Conservation (phyloP, 257 asterid species). For the Nicotiana sylvestris region DNA sequence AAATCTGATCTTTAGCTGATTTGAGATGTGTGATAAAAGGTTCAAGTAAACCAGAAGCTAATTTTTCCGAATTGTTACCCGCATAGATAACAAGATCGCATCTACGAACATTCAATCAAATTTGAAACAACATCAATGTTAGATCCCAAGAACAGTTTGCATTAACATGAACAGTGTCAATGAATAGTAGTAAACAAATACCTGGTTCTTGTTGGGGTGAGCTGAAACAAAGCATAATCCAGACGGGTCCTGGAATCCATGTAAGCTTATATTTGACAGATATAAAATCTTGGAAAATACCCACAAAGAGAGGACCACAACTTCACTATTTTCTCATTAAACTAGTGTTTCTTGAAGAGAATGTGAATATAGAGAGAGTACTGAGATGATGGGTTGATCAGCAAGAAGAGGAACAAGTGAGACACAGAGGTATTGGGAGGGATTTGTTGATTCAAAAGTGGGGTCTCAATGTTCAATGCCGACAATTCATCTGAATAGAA, state of each 20-base stretch:
- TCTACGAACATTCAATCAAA: conserved; percentile 28
- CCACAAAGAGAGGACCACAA: neutral
- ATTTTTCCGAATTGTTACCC: conserved; percentile 65
- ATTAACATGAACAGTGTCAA: neutral
- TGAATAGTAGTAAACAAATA: conserved; percentile 6
- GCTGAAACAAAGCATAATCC: conserved; percentile 70
- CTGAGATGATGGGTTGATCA: neutral
- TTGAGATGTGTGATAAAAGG: conserved; percentile 65
- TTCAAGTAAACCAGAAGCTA: conserved; percentile 73
- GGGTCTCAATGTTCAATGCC: conserved; percentile 37
- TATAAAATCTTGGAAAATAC: conserved; percentile 1
- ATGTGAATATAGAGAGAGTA: neutral
- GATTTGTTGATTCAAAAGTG: conserved; percentile 25
- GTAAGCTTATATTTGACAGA: neutral
- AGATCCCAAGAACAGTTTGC: neutral
- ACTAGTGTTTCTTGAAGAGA: neutral
- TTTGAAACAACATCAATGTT: neutral
- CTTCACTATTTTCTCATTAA: neutral
- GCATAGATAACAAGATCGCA: conserved; percentile 77
- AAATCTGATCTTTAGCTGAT: conserved; percentile 74
- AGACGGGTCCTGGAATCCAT: conserved; percentile 63
- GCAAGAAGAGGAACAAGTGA: neutral
- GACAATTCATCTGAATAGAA: conserved; percentile 28
- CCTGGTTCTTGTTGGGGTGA: conserved; percentile 91
- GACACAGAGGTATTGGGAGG: conserved; percentile 1